Evolutionary conservation across 805 yeast species (phyloP).

Genomic region (Wickerhamiella parazyma): DNA sequence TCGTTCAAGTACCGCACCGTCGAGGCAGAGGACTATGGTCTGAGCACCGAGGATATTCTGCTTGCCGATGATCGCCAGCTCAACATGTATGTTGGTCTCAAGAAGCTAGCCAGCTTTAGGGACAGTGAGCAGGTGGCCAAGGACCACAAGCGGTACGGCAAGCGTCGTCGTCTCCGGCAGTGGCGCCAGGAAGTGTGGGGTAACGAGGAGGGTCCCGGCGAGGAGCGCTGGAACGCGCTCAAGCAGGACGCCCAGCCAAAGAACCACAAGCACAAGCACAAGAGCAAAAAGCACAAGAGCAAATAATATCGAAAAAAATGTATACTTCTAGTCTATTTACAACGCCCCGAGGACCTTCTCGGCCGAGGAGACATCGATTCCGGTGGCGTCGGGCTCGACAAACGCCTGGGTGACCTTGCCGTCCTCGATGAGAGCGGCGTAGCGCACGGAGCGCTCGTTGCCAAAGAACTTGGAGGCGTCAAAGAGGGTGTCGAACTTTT

Average conservation of each 20-base stretch:
- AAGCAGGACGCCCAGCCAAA: conserved; percentile 4
- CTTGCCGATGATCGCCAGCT: conserved; percentile 78
- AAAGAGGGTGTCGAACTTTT: conserved; percentile 49
- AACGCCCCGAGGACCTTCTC: conserved; percentile 20
- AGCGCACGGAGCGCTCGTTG: conserved; percentile 51
- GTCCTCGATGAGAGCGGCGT: conserved; percentile 63
- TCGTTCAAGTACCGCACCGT: conserved; percentile 84
- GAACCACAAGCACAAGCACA: conserved; percentile 1
- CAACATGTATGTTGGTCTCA: conserved; percentile 74
- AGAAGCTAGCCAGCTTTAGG: conserved; percentile 88
- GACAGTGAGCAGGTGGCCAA: conserved; percentile 54
- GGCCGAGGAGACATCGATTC: conserved; percentile 36
- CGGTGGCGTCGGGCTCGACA: conserved; percentile 65
- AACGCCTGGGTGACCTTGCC: conserved; percentile 56
- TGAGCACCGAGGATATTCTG: conserved; percentile 72
- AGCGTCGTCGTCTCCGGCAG: conserved; percentile 66
- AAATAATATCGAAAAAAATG: background rate
- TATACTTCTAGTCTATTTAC: conserved; percentile 7
- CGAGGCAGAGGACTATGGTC: conserved; percentile 85
- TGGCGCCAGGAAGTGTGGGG: conserved; percentile 82
- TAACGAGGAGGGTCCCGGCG: conserved; percentile 33
- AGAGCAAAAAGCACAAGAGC: too few species aligned
- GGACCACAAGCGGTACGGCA: conserved; percentile 74
- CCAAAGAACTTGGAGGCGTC: conserved; percentile 74
- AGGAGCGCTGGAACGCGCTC: conserved; percentile 20